Evolutionary conservation across 106 monocot genomes (phyloP), one percentile per base, ranked within the genome.

Genomic region (Phalaenopsis aphrodite): DNA sequence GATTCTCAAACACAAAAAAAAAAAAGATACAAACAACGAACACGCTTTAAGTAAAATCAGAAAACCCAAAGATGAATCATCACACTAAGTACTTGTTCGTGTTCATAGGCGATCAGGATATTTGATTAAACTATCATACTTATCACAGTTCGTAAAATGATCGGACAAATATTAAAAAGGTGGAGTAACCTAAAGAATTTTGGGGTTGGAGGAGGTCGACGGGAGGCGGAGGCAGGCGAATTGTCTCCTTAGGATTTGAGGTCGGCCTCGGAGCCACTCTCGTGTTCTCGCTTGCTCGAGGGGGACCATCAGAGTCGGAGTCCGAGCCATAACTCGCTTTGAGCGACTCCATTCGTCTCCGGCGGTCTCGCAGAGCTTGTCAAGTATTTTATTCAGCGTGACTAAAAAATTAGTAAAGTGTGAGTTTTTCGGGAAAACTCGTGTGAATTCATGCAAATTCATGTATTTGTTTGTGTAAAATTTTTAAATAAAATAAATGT

Each of bases 281-380:
- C 77, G 61, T 36, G 38, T 41, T 8, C 45, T 24, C 15, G 55
- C 45, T 67, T 24, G 16, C 8, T 16, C 47, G 39, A 56, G 61
- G 58, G 4, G 80, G 45, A 42, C 84, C 76, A 0, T 78, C 85
- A 7, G 73, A 77, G 16, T 79, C 84, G 24, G 69, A 69, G 4
- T 86, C 90, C 15, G 91, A 84, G 61, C 85, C 91, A 82, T 96
- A 96, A 3, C 82, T 87, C 19, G 91, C 91, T 78, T 61, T 80
- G 21, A 86, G 86, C 17, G 82, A 77, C 42, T 89, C 89, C 86
- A 89, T 86, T 43, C 42, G 43, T 39, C 41, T 4, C 7, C 7
- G 69, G 14, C 69, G 5, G 39, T 69, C 64, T 65, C 12, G 14
- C 18, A 30, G 30, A 30, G 30, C 30, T 30, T 30, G 30, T 30